These are phyloP conservation scores for Juglanconis oblonga DNA, from an alignment of 2,329 filamentous ascomycete species.

Conservation along the genomic window DNA sequence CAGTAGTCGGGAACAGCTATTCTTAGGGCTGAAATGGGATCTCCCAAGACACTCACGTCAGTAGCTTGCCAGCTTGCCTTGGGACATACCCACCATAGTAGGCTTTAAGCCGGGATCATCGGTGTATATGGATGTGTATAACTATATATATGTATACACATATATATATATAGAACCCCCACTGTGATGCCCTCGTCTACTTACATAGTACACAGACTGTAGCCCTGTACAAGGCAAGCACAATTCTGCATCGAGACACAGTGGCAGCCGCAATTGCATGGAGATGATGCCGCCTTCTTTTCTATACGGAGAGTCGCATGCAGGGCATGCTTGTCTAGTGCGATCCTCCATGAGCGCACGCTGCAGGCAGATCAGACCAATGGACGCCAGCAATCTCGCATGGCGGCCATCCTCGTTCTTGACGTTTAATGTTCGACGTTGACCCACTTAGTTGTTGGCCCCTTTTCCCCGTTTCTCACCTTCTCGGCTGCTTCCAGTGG, in stretches of 20 bases:
- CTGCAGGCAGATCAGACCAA: neutral
- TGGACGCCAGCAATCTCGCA: slow-evolving; percentile 6
- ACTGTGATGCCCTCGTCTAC: no score
- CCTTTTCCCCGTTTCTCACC: slow-evolving; percentile 9
- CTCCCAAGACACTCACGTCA: no score
- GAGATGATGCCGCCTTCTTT: neutral
- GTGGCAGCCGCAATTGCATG: neutral
- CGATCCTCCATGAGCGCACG: neutral
- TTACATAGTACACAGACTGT: neutral
- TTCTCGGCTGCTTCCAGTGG: neutral
- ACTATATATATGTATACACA: no score
- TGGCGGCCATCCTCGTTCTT: neutral
- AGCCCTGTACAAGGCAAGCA: neutral
- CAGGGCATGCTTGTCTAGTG: neutral
- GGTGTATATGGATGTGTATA: no score
- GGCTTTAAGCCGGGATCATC: no score
- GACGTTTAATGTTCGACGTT: neutral
- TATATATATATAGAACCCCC: no score
- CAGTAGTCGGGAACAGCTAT: no score
- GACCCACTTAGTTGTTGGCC: neutral
- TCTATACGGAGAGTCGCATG: neutral
- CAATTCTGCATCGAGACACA: neutral
- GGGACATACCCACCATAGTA: no score
- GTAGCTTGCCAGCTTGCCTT: no score
- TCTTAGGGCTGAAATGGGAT: no score